These are phyloP conservation scores for Colletotrichum sp. DNA, from an alignment of 2,329 filamentous ascomycete genomes.

Conservation along the genomic window DNA sequence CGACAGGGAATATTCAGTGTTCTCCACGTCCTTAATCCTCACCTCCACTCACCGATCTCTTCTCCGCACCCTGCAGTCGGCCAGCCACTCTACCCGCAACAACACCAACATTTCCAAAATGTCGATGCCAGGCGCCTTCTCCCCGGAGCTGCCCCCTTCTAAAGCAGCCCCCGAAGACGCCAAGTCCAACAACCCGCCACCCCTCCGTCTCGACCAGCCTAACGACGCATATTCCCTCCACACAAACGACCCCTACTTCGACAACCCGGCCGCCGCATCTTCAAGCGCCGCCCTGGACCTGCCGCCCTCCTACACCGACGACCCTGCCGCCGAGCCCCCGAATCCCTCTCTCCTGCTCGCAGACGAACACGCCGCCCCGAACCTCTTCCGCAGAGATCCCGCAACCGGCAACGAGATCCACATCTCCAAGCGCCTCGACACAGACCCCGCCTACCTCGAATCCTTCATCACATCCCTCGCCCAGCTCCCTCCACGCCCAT, in stretches of 20 bases:
- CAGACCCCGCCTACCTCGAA: slow-evolving; percentile 48
- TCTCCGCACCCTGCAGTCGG: neutral
- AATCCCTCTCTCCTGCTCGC: slow-evolving; percentile 24
- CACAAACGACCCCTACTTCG: slow-evolving; percentile 34
- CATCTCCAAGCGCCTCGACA: slow-evolving; percentile 41
- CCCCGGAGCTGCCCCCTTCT: slow-evolving; percentile 13
- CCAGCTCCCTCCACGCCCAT: slow-evolving; percentile 56
- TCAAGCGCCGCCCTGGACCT: slow-evolving; percentile 42
- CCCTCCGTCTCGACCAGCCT: slow-evolving; percentile 27
- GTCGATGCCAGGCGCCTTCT: slow-evolving; percentile 24
- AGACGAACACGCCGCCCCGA: slow-evolving; percentile 23
- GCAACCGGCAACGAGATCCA: slow-evolving; percentile 1
- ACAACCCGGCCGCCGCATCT: slow-evolving; percentile 41
- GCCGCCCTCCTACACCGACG: slow-evolving; percentile 50
- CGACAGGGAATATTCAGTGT: neutral
- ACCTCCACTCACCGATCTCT: neutral
- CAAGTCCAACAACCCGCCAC: neutral
- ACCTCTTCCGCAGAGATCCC: slow-evolving; percentile 31
- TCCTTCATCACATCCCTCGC: slow-evolving; percentile 49
- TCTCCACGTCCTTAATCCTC: neutral
- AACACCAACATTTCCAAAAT: slow-evolving; percentile 8
- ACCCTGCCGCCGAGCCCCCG: slow-evolving; percentile 26
- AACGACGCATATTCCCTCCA: slow-evolving; percentile 31
- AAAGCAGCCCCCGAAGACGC: slow-evolving; percentile 8
- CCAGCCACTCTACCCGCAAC: neutral